These are phyloP conservation scores for Verticillium klebahnii DNA, from an alignment of 2,329 filamentous ascomycete species.

Conservation along the genomic window DNA sequence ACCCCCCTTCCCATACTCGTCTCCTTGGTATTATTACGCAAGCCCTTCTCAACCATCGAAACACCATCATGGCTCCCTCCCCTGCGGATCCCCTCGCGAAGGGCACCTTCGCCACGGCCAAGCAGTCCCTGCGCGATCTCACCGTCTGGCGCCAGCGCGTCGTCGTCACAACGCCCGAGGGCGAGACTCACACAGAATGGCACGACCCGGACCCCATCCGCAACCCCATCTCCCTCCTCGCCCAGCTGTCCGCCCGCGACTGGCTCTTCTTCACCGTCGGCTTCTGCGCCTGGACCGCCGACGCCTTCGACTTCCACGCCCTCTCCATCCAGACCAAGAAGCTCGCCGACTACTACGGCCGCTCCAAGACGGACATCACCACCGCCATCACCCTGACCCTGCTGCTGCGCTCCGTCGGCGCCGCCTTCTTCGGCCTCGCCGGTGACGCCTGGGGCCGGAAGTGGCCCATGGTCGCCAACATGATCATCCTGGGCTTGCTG, in stretches of 20 bases:
- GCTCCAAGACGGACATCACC: slow-evolving; percentile 60
- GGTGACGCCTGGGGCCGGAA: slow-evolving; percentile 78
- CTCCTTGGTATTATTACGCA: background rate
- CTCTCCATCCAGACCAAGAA: slow-evolving; percentile 74
- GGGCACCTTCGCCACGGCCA: slow-evolving; percentile 60
- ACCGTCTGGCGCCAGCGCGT: slow-evolving; percentile 73
- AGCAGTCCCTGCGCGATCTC: slow-evolving; percentile 59
- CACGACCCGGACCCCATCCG: slow-evolving; percentile 58
- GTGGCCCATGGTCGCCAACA: slow-evolving; percentile 79
- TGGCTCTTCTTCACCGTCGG: slow-evolving; percentile 77
- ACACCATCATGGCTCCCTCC: slow-evolving; percentile 22
- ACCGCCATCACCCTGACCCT: slow-evolving; percentile 74
- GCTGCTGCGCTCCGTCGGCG: slow-evolving; percentile 69
- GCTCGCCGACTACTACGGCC: slow-evolving; percentile 48
- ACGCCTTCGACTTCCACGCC: slow-evolving; percentile 81
- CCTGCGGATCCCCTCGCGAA: slow-evolving; percentile 63
- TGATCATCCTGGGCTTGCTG: slow-evolving; percentile 63
- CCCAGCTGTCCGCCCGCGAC: slow-evolving; percentile 57
- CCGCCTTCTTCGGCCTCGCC: slow-evolving; percentile 69
- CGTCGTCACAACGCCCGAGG: slow-evolving; percentile 58
- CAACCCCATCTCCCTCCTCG: slow-evolving; percentile 67
- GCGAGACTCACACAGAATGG: slow-evolving; percentile 66
- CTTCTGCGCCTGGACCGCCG: slow-evolving; percentile 71
- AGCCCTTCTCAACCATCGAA: background rate
- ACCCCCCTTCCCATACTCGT: background rate